These are phyloP conservation scores for Miamiensis avidus DNA, from an alignment of 169 alveolate genomes.

Conservation along the genomic window DNA sequence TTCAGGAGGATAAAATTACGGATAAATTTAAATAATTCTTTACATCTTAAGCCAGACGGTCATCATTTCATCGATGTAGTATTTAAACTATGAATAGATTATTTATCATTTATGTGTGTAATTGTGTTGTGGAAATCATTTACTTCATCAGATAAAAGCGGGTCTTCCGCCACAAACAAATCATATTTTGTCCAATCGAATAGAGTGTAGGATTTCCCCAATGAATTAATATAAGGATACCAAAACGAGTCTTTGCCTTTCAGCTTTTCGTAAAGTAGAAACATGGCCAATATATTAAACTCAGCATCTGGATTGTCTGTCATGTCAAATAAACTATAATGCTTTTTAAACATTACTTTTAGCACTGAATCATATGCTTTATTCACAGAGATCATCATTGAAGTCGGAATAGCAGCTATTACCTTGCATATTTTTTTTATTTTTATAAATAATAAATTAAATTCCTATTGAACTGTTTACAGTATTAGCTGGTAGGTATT, in stretches of 20 bases:
- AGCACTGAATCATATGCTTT: slow-evolving; percentile 23
- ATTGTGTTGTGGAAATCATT: not conserved
- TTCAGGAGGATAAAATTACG: slow-evolving; percentile 18
- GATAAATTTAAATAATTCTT: not conserved
- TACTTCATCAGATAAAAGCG: slow-evolving; percentile 26
- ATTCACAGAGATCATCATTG: slow-evolving; percentile 28
- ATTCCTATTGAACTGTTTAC: not conserved
- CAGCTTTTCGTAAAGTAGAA: slow-evolving; percentile 19
- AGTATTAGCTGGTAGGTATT: slow-evolving; percentile 31
- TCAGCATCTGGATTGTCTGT: slow-evolving; percentile 39
- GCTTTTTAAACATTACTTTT: not conserved
- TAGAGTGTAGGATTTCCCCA: slow-evolving; percentile 21
- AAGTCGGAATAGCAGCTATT: slow-evolving; percentile 26
- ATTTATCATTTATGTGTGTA: not conserved
- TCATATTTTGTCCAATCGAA: slow-evolving; percentile 31
- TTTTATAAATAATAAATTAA: not conserved
- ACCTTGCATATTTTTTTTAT: slow-evolving; percentile 9
- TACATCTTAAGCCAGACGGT: not conserved
- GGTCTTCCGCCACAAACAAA: slow-evolving; percentile 18
- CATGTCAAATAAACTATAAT: slow-evolving; percentile 17
- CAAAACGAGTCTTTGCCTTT: slow-evolving; percentile 44
- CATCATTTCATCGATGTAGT: slow-evolving; percentile 2
- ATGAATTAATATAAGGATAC: slow-evolving; percentile 35
- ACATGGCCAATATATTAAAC: slow-evolving; percentile 37
- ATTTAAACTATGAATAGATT: not conserved